These are phyloP conservation scores for Populus hybrid DNA, from an alignment of 441 rosid genomes.

Conservation along the genomic window DNA sequence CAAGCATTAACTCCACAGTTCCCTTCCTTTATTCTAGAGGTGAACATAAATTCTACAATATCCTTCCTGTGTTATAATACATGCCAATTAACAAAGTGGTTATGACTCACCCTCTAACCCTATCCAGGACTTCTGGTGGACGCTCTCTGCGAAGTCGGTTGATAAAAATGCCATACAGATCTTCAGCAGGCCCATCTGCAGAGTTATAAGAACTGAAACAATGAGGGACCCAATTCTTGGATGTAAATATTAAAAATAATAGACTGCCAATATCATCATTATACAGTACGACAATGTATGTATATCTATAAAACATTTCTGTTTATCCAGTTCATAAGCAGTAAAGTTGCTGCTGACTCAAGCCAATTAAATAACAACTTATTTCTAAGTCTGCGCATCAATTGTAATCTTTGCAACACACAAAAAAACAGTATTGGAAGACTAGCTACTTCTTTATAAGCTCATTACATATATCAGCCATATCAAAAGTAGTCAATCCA, in stretches of 20 bases:
- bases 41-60: background rate
- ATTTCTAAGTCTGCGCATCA: background rate
- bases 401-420: background rate
- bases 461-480: slow-evolving; percentile 62
- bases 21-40: background rate
- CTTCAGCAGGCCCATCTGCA: slow-evolving; percentile 92
- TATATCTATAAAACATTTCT: background rate
- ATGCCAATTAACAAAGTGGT: slow-evolving; percentile 6
- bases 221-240: slow-evolving; percentile 2
- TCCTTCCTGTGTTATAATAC: background rate
- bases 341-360: background rate
- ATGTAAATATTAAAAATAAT: background rate
- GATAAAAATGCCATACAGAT: slow-evolving; percentile 90
- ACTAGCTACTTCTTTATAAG: slow-evolving; percentile 9
- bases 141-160: slow-evolving; percentile 77
- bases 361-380: no score
- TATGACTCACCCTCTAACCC: slow-evolving; percentile 67
- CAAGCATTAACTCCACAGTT: slow-evolving; percentile 9
- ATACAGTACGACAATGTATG: no score
- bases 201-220: background rate
- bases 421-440: slow-evolving; percentile 9
- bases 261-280: no score
- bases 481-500: slow-evolving; percentile 51
- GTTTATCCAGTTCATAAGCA: background rate
- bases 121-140: slow-evolving; percentile 69